Evolutionary conservation across 495 filamentous ascomycete species (phyloP).

Genomic region (Apiosordaria backusii): DNA sequence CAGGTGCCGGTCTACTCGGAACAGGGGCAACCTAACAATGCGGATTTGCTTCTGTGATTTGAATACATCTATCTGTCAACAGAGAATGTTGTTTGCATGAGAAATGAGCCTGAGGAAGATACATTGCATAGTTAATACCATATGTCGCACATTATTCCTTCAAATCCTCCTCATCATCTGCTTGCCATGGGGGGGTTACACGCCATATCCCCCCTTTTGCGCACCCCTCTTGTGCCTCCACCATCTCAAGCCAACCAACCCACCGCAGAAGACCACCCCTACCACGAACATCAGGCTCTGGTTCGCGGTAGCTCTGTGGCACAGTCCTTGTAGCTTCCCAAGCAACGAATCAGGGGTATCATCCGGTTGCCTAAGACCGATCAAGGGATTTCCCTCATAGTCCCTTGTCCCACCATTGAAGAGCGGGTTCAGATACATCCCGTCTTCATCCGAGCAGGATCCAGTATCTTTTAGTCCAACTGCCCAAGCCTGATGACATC

Average conservation of each 20-base stretch:
- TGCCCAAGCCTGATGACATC: slow-evolving; percentile 44
- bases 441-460: slow-evolving; percentile 30
- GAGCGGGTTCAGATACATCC: slow-evolving; percentile 29
- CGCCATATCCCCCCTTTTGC: not conserved
- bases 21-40: slow-evolving; percentile 46
- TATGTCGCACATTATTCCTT: not conserved
- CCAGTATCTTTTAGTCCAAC: slow-evolving; percentile 36
- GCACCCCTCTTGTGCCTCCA: not conserved
- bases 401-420: slow-evolving; percentile 37
- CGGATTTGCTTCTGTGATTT: slow-evolving; percentile 53
- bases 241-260: not conserved
- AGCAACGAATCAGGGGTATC: not conserved
- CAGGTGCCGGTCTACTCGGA: slow-evolving; percentile 57
- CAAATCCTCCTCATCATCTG: not conserved
- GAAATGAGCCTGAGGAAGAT: not conserved
- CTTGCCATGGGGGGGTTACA: not conserved
- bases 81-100: not conserved
- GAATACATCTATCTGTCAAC: not conserved
- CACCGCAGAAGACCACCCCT: not conserved
- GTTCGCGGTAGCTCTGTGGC: not conserved
- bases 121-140: not conserved
- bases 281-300: not conserved
- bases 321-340: not conserved
- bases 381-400: not conserved
- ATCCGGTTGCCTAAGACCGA: too few relatives aligned